Evolutionary conservation across 345 rosid genomes (phyloP).

Genomic region (Clausena lansium): DNA sequence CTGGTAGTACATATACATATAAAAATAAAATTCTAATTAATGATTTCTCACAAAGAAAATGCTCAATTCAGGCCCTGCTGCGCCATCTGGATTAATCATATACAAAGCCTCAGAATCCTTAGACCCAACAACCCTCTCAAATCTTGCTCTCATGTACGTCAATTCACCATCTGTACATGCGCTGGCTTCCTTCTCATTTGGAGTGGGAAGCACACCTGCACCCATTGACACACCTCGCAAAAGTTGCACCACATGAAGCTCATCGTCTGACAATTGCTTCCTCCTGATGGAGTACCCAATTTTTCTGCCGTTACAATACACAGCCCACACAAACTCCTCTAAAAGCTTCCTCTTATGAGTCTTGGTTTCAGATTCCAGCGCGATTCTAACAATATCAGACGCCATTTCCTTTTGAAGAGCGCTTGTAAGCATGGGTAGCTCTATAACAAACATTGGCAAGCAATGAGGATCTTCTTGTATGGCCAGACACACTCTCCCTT

Average conservation of each 20-base stretch:
- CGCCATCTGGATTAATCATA: constrained; percentile 96
- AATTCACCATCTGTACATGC: constrained; percentile 51
- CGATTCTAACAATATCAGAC: constrained; percentile 77
- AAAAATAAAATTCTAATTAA: constrained; percentile 6
- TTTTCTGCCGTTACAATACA: constrained; percentile 87
- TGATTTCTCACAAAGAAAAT: constrained; percentile 80
- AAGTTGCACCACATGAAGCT: constrained; percentile 79
- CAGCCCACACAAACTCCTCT: constrained; percentile 96
- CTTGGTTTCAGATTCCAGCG: constrained; percentile 86
- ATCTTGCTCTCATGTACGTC: constrained; percentile 90
- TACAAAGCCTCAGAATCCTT: constrained; percentile 89
- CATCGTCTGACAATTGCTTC: constrained; percentile 83
- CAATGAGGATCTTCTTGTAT: constrained; percentile 95
- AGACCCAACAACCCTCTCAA: constrained; percentile 83
- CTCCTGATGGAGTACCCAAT: constrained; percentile 84
- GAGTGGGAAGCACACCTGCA: constrained; percentile 85
- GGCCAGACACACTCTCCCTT: constrained; percentile 76
- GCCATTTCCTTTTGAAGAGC: constrained; percentile 89
- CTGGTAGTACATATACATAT: no score
- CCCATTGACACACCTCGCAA: constrained; percentile 95
- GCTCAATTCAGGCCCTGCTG: constrained; percentile 81
- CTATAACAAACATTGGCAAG: constrained; percentile 72
- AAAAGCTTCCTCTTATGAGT: constrained; percentile 67
- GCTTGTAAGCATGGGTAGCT: constrained; percentile 76
- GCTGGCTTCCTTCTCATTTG: constrained; percentile 48